A percentile compares a stretch with the other conserved stretches of the same genome.
Conservation (phyloP, 2,329 filamentous ascomycete genomes). For the Acarospora socialis region DNA sequence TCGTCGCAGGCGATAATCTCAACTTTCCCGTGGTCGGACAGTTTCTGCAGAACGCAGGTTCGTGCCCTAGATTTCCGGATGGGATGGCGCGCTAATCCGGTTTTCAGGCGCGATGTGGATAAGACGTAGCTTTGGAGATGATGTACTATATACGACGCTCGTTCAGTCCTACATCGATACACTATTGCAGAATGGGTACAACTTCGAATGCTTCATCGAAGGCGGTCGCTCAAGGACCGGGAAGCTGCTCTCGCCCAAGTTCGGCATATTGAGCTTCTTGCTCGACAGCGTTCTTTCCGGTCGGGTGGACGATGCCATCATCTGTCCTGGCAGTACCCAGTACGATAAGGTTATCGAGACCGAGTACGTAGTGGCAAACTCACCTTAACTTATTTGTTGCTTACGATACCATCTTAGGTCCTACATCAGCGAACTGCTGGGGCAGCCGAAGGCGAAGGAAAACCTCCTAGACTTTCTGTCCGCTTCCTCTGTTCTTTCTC, state of each 20-base stretch:
- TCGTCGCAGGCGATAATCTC: slow-evolving; percentile 90
- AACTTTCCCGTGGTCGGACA: slow-evolving; percentile 83
- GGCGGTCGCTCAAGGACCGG: slow-evolving; percentile 85
- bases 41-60: slow-evolving; percentile 83
- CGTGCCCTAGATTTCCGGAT: slow-evolving; percentile 2
- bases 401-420: slow-evolving; percentile 35
- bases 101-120: slow-evolving; percentile 76
- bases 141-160: slow-evolving; percentile 78
- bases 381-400: neutral
- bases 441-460: slow-evolving; percentile 90
- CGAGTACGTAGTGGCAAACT: slow-evolving; percentile 34
- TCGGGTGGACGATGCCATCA: slow-evolving; percentile 75
- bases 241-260: slow-evolving; percentile 86
- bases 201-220: slow-evolving; percentile 96
- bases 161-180: slow-evolving; percentile 96
- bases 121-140: slow-evolving; percentile 78
- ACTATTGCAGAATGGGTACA: slow-evolving; percentile 75
- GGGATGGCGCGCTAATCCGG: neutral
- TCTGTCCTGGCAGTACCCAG: slow-evolving; percentile 91
- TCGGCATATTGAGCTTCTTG: slow-evolving; percentile 84
- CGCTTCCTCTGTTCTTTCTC: slow-evolving; percentile 71
- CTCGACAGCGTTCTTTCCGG: slow-evolving; percentile 82
- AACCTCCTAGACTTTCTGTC: slow-evolving; percentile 83
- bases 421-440: slow-evolving; percentile 86
- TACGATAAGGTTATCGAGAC: slow-evolving; percentile 99